Base-by-base conservation (phyloP, 371 early-diverging fungal species). In the Apophysomyces ossiformis region DNA sequence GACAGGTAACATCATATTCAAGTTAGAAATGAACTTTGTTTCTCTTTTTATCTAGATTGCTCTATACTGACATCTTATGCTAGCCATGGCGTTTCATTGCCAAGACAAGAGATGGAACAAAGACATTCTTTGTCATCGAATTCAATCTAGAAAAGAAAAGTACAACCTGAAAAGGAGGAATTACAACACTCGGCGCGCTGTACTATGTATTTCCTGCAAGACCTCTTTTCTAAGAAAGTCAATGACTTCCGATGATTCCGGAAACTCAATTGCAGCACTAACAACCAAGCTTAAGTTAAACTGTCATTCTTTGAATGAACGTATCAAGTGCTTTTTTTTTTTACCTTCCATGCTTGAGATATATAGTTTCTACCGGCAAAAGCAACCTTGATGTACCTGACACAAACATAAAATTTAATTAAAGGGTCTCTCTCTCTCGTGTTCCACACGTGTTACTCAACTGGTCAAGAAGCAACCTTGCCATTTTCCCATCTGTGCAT, bases 401-500 rank as follows among this genome's bases (percentile, higher is more conserved):
- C 16, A 5, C 21, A 50, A 50, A 50, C 37, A 63, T 9, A 16
- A 11, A 26, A 26, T 26, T 58, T 69, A 39, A 58, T 39, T 18
- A 13, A 9, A 26, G 32, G 32, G 12, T 36, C 32, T 35, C 32
- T 59, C 1, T 37, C n/a, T n/a, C 35, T n/a, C n/a, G n/a, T n/a
- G 16, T 58, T n/a, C 9, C 54, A 38, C 35, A 15, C 7, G 16
- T 9, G 37, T n/a, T 7, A 43, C 71, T 77, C 70, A 75, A 82
- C 89, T 88, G 5, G 87, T 75, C n/a, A 88, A 39, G 66, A 85
- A 88, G 37, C 87, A 85, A 2, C 87, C 87, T 54, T 82, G 76
- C 87, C 87, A 88, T 32, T 74, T 76, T 3, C 82, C 73, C 3
- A 69, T 66, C 7, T 57, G 63, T 16, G 75, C 77, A 60, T 83